Evolutionary conservation across 495 filamentous ascomycete species (phyloP).

Genomic region (Usnea hakonensis): DNA sequence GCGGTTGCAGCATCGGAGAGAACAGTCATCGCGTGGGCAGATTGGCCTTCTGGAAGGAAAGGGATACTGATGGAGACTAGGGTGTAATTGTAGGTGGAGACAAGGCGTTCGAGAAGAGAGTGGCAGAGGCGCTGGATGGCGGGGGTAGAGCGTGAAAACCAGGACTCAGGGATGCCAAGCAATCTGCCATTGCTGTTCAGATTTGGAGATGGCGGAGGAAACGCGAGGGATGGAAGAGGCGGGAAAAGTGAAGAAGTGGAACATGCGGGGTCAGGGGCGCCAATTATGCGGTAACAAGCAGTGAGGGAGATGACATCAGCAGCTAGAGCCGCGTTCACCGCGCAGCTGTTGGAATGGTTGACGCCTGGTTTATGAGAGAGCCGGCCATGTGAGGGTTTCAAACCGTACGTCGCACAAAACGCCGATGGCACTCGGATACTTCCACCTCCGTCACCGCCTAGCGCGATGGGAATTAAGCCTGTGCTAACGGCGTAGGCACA

Average conservation of each 20-base stretch:
- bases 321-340: conserved; percentile 67
- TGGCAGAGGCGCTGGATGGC: conserved; percentile 52
- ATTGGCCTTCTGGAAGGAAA: conserved; percentile 40
- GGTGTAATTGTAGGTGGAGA: conserved; percentile 48
- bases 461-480: conserved; percentile 70
- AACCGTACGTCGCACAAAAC: conserved; percentile 82
- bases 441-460: conserved; percentile 83
- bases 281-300: conserved; percentile 68
- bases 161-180: conserved; percentile 64
- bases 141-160: conserved; percentile 62
- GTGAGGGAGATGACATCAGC: conserved; percentile 69
- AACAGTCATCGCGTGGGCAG: conserved; percentile 73
- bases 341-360: conserved; percentile 53
- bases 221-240: conserved; percentile 15
- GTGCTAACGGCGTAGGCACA: conserved; percentile 67
- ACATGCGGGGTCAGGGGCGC: conserved; percentile 56
- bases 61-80: conserved; percentile 60
- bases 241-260: conserved; percentile 41
- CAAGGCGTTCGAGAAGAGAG: conserved; percentile 53
- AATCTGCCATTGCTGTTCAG: conserved; percentile 36
- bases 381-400: conserved; percentile 76
- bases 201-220: conserved; percentile 28
- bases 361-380: conserved; percentile 54
- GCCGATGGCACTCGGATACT: conserved; percentile 72
- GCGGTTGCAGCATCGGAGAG: conserved; percentile 56